These are phyloP conservation scores for Rhynchospora breviuscula DNA, from an alignment of 176 grass and related monocot genomes.

Conservation along the genomic window DNA sequence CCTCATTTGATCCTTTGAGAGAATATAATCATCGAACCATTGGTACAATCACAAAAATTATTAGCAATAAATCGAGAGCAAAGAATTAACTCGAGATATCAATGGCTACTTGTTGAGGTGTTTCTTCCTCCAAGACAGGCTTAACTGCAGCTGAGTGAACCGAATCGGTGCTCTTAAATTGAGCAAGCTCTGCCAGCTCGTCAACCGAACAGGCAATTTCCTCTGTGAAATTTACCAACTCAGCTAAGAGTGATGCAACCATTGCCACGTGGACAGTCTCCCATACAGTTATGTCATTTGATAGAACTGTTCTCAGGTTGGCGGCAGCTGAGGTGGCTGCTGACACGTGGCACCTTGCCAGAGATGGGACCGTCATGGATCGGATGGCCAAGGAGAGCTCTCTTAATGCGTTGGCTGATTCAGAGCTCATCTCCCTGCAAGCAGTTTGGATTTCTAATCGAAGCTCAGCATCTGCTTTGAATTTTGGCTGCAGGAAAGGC, in stretches of 20 bases:
- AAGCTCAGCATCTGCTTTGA: conserved; percentile 41
- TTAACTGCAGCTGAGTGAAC: conserved; percentile 25
- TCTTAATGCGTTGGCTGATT: conserved; percentile 58
- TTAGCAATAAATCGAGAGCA: neutral
- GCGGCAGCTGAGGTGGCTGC: conserved; percentile 32
- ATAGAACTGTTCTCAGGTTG: conserved; percentile 22
- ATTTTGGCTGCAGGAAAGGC: conserved; percentile 29
- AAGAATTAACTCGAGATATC: conserved; percentile 27
- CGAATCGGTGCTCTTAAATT: conserved; percentile 43
- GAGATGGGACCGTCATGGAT: conserved; percentile 37
- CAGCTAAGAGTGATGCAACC: conserved; percentile 55
- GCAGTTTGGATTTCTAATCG: conserved; percentile 29
- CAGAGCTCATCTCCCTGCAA: conserved; percentile 57
- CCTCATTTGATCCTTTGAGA: conserved; percentile 25
- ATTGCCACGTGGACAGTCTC: conserved; percentile 55
- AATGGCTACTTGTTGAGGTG: conserved; percentile 21
- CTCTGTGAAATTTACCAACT: conserved; percentile 40
- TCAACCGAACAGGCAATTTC: conserved; percentile 47
- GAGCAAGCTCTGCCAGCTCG: conserved; percentile 45
- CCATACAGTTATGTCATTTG: conserved; percentile 29
- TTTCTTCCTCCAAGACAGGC: conserved; percentile 11
- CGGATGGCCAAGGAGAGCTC: conserved; percentile 49
- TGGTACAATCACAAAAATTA: conserved; percentile 21
- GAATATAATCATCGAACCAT: conserved; percentile 14
- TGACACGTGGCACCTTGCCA: conserved; percentile 33